Evolutionary conservation across 306 rosid species (phyloP).

Genomic region (Quercus engelmannii): DNA sequence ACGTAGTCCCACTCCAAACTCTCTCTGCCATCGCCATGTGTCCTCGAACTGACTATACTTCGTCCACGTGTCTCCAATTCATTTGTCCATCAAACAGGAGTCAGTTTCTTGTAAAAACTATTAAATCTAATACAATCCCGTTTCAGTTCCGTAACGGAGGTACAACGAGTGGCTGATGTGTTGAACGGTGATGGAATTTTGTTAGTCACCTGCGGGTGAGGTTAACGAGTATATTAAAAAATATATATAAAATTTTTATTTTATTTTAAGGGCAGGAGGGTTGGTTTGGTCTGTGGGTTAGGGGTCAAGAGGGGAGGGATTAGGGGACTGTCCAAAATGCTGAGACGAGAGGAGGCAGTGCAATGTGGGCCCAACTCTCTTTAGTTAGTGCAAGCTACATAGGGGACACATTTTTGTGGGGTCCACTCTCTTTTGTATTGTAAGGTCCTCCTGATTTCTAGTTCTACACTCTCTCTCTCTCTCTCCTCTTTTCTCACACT

Average conservation of each 20-base stretch:
- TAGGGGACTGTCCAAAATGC: constrained; percentile 31
- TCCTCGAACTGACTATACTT: background rate
- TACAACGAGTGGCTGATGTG: background rate
- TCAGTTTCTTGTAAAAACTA: background rate
- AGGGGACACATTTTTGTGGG: constrained; percentile 28
- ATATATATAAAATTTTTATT: background rate
- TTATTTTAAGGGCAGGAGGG: background rate
- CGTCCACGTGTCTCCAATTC: constrained; percentile 26
- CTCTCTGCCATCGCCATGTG: constrained; percentile 10
- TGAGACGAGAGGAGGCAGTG: constrained; percentile 41
- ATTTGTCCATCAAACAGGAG: background rate
- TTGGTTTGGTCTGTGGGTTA: constrained; percentile 39
- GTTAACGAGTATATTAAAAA: background rate
- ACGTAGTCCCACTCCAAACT: background rate
- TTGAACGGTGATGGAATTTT: background rate
- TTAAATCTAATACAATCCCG: background rate
- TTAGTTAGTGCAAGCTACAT: constrained; percentile 28
- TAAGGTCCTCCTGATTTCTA: background rate
- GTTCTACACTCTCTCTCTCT: background rate
- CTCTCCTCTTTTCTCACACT: too few species aligned
- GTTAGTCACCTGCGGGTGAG: background rate
- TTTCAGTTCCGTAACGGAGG: constrained; percentile 23
- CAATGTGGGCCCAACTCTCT: constrained; percentile 12
- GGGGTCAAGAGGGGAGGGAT: constrained; percentile 27
- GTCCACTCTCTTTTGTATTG: constrained; percentile 21